phyloP scores from a whole-genome alignment of 2,329 filamentous ascomycete species.

The Penicillium sp. region DNA sequence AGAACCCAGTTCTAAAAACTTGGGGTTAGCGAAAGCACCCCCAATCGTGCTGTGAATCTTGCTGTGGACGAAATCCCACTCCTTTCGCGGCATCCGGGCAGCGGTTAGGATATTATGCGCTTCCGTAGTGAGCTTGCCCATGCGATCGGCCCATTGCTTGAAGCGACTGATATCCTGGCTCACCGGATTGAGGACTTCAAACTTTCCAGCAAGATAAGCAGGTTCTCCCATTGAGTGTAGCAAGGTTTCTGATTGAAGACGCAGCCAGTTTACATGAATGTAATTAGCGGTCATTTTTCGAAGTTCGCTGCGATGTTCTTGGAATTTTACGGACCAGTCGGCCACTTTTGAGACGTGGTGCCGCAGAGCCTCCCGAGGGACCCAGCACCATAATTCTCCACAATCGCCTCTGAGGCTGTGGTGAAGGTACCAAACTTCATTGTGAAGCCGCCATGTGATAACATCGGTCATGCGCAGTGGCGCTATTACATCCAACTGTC shows the following conservation, averaged over 20 bases:
- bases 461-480: conserved; percentile 9
- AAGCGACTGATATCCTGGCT: conserved; percentile 23
- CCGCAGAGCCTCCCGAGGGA: background rate
- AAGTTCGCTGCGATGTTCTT: conserved; percentile 10
- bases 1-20: background rate
- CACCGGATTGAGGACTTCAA: conserved; percentile 19
- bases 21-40: background rate
- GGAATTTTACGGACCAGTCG: background rate
- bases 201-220: conserved; percentile 14
- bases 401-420: conserved; percentile 3
- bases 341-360: background rate
- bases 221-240: conserved; percentile 15
- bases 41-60: background rate
- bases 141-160: conserved; percentile 13
- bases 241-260: conserved; percentile 22
- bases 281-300: conserved; percentile 1
- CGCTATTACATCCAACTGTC: conserved; percentile 29
- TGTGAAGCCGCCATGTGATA: background rate
- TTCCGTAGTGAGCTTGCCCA: background rate
- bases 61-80: background rate
- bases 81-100: background rate
- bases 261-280: conserved; percentile 23
- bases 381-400: conserved; percentile 5
- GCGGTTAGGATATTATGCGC: background rate
- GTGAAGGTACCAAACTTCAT: conserved; percentile 13